phyloP scores from a whole-genome alignment of 2,329 filamentous ascomycete genomes.

The Canariomyces notabilis region DNA sequence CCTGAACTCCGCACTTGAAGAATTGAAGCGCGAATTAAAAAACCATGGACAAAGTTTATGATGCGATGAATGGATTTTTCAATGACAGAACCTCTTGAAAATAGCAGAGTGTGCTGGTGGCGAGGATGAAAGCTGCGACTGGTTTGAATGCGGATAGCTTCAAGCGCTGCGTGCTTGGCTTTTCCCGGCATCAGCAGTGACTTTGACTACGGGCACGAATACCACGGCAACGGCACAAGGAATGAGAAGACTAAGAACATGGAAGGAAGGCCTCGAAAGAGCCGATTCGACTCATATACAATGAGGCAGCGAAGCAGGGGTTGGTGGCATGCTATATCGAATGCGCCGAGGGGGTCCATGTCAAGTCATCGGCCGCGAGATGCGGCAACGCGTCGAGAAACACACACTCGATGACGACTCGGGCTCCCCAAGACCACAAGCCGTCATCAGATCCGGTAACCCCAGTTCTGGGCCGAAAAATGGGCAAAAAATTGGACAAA shows the following conservation, averaged over 20 bases:
- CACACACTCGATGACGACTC: constrained; percentile 2
- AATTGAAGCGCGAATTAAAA: constrained; percentile 4
- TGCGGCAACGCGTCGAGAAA: constrained; percentile 19
- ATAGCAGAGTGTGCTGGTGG: constrained; percentile 1
- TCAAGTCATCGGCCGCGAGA: constrained; percentile 14
- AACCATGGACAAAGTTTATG: constrained; percentile 1
- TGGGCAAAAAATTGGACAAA: constrained; percentile 19
- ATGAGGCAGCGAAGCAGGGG: constrained; percentile 22
- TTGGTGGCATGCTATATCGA: constrained; percentile 16
- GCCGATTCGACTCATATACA: constrained; percentile 6
- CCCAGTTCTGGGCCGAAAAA: constrained; percentile 13
- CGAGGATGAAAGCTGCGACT: not conserved
- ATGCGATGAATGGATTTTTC: not conserved
- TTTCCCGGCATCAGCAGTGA: constrained; percentile 21
- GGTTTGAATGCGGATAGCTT: constrained; percentile 25
- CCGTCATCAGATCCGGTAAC: constrained; percentile 3
- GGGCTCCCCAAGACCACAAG: not conserved
- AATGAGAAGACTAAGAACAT: constrained; percentile 5
- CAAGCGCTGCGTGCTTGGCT: constrained; percentile 11
- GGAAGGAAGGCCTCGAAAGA: constrained; percentile 16
- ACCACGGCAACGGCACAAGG: not conserved
- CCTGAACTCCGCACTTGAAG: not conserved
- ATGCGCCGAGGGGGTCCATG: constrained; percentile 20
- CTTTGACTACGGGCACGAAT: constrained; percentile 17
- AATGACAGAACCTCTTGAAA: not conserved